Base-by-base conservation (phyloP, 1,139 yeast genomes). In the Yamadazyma atmosphaerica region DNA sequence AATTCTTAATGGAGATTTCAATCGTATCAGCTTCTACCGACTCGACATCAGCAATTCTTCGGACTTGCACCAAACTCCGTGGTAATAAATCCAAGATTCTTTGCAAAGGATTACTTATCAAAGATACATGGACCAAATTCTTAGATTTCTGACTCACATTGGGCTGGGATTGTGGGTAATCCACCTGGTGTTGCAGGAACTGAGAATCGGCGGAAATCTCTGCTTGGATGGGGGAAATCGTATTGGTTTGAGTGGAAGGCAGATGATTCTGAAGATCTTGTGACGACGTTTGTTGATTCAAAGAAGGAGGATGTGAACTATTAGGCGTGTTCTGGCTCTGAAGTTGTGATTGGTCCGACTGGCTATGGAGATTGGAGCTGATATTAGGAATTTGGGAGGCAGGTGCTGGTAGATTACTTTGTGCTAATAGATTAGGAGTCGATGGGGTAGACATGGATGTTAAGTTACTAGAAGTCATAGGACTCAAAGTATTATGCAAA, bases 1-100 rank as follows among this genome's bases (percentile, higher is more conserved):
- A 72, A 55, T 92, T 98, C 51, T 84, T 86, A 39, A 89, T 78
- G 54, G 80, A 82, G 4, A 94, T 66, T 54, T 92, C 98, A 4
- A 90, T 77, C 2, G 87, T 73, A 51, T 92, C 97, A 0, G 92
- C 86, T 43, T 79, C 85, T 8, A 79, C 85, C 1, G 67, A 61
- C 6, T 65, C 60, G 4, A 50, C 33, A 35, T 68, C 61, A 1
- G 44, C 34, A 26, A 77, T 68, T 15, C 65, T 56, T 41, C 72
- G 76, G 28, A 83, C 58, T 43, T 76, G 75, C 1, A 88, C 83
- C 43, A 72, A 56, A 31, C 83, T 74, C 44, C 96, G 66, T 0
- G 88, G 76, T 3, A 90, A 81, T 13, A 89, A 56, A 36, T 83
- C 89, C 46, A 90, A 55, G 2, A 77, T 54, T 7, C 73, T 65